phyloP scores from a whole-genome alignment of 2,329 filamentous ascomycete species.

The Meredithiella fracta region DNA sequence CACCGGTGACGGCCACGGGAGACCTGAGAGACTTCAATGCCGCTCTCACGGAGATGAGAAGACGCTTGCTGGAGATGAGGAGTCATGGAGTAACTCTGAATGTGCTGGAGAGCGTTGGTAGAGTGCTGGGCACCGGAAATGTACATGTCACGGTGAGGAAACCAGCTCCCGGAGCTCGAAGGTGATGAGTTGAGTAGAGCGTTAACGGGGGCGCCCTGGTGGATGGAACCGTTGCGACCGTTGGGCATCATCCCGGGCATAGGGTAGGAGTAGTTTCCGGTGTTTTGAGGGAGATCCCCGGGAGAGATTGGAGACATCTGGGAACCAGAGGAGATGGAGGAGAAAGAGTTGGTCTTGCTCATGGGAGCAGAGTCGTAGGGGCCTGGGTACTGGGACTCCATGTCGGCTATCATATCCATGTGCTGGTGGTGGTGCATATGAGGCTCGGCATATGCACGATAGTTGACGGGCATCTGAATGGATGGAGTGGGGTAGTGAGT shows the following conservation, averaged over 20 bases:
- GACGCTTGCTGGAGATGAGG: constrained; percentile 8
- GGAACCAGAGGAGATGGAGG: constrained; percentile 9
- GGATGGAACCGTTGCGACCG: background rate
- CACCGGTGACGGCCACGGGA: constrained; percentile 29
- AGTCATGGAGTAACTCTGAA: background rate
- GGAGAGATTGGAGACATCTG: constrained; percentile 10
- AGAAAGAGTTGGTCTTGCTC: constrained; percentile 9
- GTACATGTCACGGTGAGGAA: constrained; percentile 9
- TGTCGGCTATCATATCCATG: background rate
- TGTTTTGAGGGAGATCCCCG: background rate
- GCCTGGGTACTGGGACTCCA: background rate
- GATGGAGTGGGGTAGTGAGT: constrained; percentile 5
- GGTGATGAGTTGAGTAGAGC: constrained; percentile 14
- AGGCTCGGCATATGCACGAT: background rate
- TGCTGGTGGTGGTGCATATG: background rate
- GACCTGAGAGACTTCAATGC: constrained; percentile 15
- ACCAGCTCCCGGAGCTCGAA: constrained; percentile 5
- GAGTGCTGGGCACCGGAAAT: constrained; percentile 2
- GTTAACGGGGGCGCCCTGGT: constrained; percentile 3
- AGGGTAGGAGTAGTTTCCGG: background rate
- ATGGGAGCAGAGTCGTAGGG: constrained; percentile 6
- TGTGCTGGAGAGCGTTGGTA: constrained; percentile 3
- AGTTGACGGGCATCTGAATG: constrained; percentile 9
- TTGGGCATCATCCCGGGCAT: constrained; percentile 1
- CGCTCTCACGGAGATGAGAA: constrained; percentile 7